Conservation (phyloP, 306 rosid genomes). For the Lupinus albus region DNA sequence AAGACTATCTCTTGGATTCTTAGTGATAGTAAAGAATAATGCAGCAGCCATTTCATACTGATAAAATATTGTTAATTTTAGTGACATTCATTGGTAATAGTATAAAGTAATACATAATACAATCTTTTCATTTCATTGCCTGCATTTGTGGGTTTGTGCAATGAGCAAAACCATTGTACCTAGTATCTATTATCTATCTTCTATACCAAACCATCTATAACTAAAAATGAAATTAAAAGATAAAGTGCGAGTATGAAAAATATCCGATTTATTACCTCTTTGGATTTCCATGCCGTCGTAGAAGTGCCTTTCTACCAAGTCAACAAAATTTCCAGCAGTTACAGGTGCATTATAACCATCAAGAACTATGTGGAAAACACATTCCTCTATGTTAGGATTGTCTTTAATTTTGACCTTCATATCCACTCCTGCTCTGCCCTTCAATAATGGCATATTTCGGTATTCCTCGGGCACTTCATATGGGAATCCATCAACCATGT, state of each 20-base stretch:
- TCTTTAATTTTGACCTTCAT: conserved; percentile 99
- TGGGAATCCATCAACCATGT: conserved; percentile 96
- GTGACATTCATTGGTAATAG: conserved; percentile 5
- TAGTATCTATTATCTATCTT: background rate
- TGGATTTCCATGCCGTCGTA: conserved; percentile 98
- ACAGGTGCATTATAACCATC: conserved; percentile 97
- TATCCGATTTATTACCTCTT: conserved; percentile 66
- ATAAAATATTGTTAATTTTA: conserved; percentile 12
- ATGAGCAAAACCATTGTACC: conserved; percentile 33
- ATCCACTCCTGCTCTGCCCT: conserved; percentile 96
- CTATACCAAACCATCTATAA: conserved; percentile 31
- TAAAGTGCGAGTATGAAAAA: conserved; percentile 10
- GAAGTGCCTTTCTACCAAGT: conserved; percentile 89
- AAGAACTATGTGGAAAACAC: conserved; percentile 86
- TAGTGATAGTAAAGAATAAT: conserved; percentile 19
- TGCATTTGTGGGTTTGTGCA: conserved; percentile 7
- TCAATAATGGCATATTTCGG: conserved; percentile 77
- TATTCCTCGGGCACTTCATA: conserved; percentile 89
- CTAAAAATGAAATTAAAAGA: conserved; percentile 22
- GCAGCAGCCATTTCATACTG: background rate
- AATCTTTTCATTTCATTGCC: conserved; percentile 16
- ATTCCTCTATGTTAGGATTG: conserved; percentile 78
- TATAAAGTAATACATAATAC: background rate
- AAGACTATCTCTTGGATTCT: conserved; percentile 3
- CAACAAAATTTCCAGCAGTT: conserved; percentile 90